Evolutionary conservation across 2,329 filamentous ascomycete genomes (phyloP), one percentile per base, ranked within the genome.

Genomic region (Cytospora mali): DNA sequence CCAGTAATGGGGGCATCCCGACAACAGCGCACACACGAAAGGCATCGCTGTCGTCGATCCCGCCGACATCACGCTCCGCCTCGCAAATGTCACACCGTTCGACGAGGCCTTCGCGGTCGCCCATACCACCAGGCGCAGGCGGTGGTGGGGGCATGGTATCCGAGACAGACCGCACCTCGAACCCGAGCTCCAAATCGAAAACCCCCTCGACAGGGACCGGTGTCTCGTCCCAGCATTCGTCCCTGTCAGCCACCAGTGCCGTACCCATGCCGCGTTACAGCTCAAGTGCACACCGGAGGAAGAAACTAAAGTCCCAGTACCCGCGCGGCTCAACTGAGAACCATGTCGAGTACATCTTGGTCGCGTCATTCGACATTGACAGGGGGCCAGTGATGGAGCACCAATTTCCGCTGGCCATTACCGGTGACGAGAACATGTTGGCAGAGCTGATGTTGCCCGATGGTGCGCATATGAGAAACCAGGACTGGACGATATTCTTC

Each of bases 401-500:
- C 74, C 95, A 99, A 74, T 99, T 94, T 73, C 95, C 95, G 0
- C 89, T 92, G 49, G 88, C 94, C 56, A 98, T 99, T 66, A 97
- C 93, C 56, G 94, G 95, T 33, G 94, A 99, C 74, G 95, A 99
- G 79, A 90, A 96, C 71, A 98, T 98, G 93, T 79, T 99, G 72
- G 95, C 95, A 7, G 95, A 99, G 80, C 85, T 99, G 71, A 99
- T 99, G 95, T 80, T 99, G 74, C 95, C 95, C 0, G 95, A 99
- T 76, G 94, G 98, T 76, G 93, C 94, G 25, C 95, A 99, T 77
- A 88, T 95, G 65, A 87, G 95, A 46, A 94, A 91, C 72, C 93
- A 98, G 77, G 95, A 99, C 75, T 99, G 95, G 95, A 99, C 95
- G 49, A 97, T 98, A 61, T 99, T 99, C 80, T 99, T 99, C 74